Percentiles rank a stretch among this genome's conserved stretches.
phyloP scores from a whole-genome alignment of 2,329 filamentous ascomycete genomes.

The Drechslerella coelobrocha region DNA sequence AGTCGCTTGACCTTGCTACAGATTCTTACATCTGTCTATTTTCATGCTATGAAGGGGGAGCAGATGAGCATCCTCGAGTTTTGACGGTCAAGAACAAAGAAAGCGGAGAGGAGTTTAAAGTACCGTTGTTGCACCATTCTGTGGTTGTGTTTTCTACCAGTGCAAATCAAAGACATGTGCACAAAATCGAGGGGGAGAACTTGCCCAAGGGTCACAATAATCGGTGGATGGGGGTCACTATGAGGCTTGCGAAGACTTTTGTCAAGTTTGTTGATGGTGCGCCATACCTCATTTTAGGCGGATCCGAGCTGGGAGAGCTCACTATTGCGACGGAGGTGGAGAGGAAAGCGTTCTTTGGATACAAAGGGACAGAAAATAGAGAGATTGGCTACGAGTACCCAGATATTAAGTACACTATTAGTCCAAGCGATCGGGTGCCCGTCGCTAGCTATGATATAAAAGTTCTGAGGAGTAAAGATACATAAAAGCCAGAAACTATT shows the following conservation, averaged over 20 bases:
- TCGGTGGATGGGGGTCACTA: constrained; percentile 16
- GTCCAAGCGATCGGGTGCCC: constrained; percentile 18
- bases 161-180: constrained; percentile 15
- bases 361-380: constrained; percentile 15
- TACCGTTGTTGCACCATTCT: constrained; percentile 13
- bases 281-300: constrained; percentile 5
- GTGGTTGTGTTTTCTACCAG: constrained; percentile 16
- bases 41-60: constrained; percentile 21
- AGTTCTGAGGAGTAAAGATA: neutral
- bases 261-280: constrained; percentile 14
- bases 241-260: constrained; percentile 13
- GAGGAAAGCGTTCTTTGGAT: constrained; percentile 10
- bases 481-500: constrained; percentile 2
- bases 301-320: constrained; percentile 15
- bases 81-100: constrained; percentile 24
- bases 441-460: neutral
- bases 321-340: constrained; percentile 18
- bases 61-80: constrained; percentile 12
- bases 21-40: constrained; percentile 29
- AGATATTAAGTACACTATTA: constrained; percentile 19
- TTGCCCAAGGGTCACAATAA: constrained; percentile 16
- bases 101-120: constrained; percentile 20
- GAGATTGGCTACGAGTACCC: constrained; percentile 11
- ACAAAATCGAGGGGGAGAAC: constrained; percentile 15
- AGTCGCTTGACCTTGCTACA: constrained; percentile 11